phyloP scores from a whole-genome alignment of 768 basidiomycete species.

The Trametes sanguinea region DNA sequence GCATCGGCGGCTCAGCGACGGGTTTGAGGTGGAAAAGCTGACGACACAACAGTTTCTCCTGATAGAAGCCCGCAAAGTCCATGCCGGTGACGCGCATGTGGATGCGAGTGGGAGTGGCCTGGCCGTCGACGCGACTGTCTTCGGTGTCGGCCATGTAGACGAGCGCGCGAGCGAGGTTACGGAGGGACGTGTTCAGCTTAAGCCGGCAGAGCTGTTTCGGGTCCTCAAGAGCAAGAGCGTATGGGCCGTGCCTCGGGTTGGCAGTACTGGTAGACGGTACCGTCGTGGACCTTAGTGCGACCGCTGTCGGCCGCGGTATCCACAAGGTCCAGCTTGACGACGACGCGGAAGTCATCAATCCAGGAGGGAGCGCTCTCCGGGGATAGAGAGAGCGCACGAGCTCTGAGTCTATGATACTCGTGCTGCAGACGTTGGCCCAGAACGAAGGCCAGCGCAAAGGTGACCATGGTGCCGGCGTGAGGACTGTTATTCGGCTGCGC shows the following conservation, averaged over 20 bases:
- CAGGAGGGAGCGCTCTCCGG: neutral
- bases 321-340: slow-evolving; percentile 32
- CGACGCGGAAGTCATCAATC: slow-evolving; percentile 8
- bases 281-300: slow-evolving; percentile 11
- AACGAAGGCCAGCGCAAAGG: slow-evolving; percentile 32
- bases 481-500: slow-evolving; percentile 39
- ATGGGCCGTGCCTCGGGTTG: slow-evolving; percentile 33
- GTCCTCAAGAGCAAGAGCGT: slow-evolving; percentile 24
- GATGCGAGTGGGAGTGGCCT: neutral
- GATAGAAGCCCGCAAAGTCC: slow-evolving; percentile 13
- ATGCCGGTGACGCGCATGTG: slow-evolving; percentile 18
- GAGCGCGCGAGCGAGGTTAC: slow-evolving; percentile 9
- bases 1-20: neutral
- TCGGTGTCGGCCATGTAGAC: slow-evolving; percentile 10
- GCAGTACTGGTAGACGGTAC: slow-evolving; percentile 31
- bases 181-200: slow-evolving; percentile 15
- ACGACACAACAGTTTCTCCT: slow-evolving; percentile 3
- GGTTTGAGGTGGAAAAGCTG: neutral
- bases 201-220: slow-evolving; percentile 14
- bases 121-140: neutral
- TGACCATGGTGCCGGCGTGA: slow-evolving; percentile 34
- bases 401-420: slow-evolving; percentile 5
- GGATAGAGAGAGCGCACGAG: slow-evolving; percentile 3
- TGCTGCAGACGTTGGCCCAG: slow-evolving; percentile 27
- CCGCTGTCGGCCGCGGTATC: slow-evolving; percentile 31